phyloP scores from a whole-genome alignment of 257 asterid genomes.

The Paulownia fortunei region DNA sequence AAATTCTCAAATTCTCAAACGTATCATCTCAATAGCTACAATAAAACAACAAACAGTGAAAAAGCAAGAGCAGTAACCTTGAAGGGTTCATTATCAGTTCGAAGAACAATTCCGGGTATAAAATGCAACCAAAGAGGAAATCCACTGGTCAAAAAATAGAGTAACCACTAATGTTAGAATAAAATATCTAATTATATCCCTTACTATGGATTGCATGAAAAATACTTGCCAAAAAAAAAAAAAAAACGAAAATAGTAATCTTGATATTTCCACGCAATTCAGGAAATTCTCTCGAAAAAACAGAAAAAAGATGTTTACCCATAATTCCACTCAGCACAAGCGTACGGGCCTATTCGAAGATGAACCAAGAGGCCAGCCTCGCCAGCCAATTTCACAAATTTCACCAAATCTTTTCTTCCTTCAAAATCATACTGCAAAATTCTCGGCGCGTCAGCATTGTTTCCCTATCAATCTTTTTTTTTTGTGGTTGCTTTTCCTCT shows the following conservation, averaged over 20 bases:
- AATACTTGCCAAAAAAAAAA: background rate
- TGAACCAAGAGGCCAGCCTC: slow-evolving; percentile 66
- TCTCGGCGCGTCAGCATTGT: slow-evolving; percentile 25
- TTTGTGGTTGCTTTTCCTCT: background rate
- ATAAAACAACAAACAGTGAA: background rate
- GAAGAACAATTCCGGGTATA: slow-evolving; percentile 72
- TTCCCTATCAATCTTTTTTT: background rate
- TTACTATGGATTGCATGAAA: background rate
- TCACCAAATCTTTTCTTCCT: slow-evolving; percentile 76
- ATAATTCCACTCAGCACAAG: slow-evolving; percentile 82
- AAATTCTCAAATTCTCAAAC: background rate
- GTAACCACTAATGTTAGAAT: background rate
- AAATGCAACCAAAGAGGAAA: slow-evolving; percentile 87
- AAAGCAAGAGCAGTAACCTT: slow-evolving; percentile 47
- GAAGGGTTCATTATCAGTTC: slow-evolving; percentile 77
- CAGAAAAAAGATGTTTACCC: slow-evolving; percentile 48
- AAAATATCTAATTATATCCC: background rate
- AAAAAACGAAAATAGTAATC: background rate
- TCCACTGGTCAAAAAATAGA: slow-evolving; percentile 49
- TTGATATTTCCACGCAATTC: background rate
- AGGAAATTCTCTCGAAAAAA: background rate
- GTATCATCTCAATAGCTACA: slow-evolving; percentile 21
- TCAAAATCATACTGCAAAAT: slow-evolving; percentile 71
- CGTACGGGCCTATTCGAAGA: slow-evolving; percentile 77
- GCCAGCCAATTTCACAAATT: slow-evolving; percentile 60